Conservation (phyloP, 805 yeast species). For the Wickerhamiella australiensis region DNA sequence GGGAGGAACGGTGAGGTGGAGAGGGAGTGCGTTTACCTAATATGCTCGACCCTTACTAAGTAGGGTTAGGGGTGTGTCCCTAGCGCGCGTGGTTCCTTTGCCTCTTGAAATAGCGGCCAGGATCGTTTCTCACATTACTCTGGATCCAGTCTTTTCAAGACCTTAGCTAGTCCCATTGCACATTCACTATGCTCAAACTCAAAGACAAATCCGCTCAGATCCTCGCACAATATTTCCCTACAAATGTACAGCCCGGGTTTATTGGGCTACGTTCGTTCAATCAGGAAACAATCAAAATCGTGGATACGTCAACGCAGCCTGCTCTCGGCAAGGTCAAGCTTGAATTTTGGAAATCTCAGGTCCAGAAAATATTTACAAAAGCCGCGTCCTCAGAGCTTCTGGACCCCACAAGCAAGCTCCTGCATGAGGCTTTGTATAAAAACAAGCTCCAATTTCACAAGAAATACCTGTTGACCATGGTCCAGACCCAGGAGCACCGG, state of each 20-base stretch:
- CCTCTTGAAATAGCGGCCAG: too few relatives aligned
- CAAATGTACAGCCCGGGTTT: constrained; percentile 43
- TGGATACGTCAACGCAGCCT: constrained; percentile 31
- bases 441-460: constrained; percentile 40
- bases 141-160: too few relatives aligned
- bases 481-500: constrained; percentile 47
- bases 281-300: constrained; percentile 46
- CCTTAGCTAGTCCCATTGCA: too few relatives aligned
- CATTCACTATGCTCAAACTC: constrained; percentile 33
- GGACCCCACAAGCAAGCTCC: constrained; percentile 46
- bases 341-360: constrained; percentile 60
- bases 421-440: constrained; percentile 39
- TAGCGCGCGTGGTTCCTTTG: too few relatives aligned
- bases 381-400: constrained; percentile 16
- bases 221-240: constrained; percentile 56
- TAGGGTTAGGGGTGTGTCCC: too few relatives aligned
- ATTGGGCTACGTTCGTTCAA: constrained; percentile 56
- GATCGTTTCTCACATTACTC: too few relatives aligned
- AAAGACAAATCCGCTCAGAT: constrained; percentile 53
- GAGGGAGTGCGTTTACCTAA: too few relatives aligned
- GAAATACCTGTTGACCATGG: constrained; percentile 43
- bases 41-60: constrained; percentile 15
- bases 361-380: constrained; percentile 35
- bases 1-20: background rate
- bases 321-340: constrained; percentile 38